Evolutionary conservation across 1,284 basidiomycete species (phyloP).

Genomic region (Sanghuangporus weigelae): DNA sequence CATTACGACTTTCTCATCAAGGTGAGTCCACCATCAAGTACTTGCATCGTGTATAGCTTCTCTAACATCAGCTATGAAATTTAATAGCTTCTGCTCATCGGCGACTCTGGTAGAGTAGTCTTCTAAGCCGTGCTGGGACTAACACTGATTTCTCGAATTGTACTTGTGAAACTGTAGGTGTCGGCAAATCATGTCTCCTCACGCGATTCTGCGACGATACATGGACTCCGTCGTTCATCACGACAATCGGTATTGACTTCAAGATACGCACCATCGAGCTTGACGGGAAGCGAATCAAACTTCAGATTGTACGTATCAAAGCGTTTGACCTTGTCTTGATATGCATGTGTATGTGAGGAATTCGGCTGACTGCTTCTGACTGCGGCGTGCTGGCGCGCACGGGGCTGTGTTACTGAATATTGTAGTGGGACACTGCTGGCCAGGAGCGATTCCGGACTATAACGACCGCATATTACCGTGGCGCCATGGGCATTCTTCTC

Average conservation of each 20-base stretch:
- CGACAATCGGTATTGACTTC: slow-evolving; percentile 96
- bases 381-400: neutral
- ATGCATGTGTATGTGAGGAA: neutral
- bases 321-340: slow-evolving; percentile 10
- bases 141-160: slow-evolving; percentile 3
- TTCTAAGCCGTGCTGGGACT: neutral
- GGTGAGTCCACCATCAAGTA: slow-evolving; percentile 34
- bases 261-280: slow-evolving; percentile 97
- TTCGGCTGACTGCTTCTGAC: neutral
- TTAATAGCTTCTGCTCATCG: slow-evolving; percentile 84
- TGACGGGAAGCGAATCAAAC: slow-evolving; percentile 93
- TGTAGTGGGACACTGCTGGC: slow-evolving; percentile 97
- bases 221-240: slow-evolving; percentile 99
- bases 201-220: slow-evolving; percentile 99
- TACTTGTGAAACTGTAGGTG: slow-evolving; percentile 48
- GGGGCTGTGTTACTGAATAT: neutral
- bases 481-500: slow-evolving; percentile 98
- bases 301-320: slow-evolving; percentile 77
- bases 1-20: slow-evolving; percentile 95
- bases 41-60: slow-evolving; percentile 9
- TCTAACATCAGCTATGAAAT: slow-evolving; percentile 7
- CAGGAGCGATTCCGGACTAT: slow-evolving; percentile 99
- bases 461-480: slow-evolving; percentile 99
- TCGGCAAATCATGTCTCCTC: slow-evolving; percentile 98
- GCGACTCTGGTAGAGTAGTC: slow-evolving; percentile 75